Evolutionary conservation across 495 filamentous ascomycete genomes (phyloP), one percentile per base, ranked within the genome.

Genomic region (Corynascus novoguineensis): DNA sequence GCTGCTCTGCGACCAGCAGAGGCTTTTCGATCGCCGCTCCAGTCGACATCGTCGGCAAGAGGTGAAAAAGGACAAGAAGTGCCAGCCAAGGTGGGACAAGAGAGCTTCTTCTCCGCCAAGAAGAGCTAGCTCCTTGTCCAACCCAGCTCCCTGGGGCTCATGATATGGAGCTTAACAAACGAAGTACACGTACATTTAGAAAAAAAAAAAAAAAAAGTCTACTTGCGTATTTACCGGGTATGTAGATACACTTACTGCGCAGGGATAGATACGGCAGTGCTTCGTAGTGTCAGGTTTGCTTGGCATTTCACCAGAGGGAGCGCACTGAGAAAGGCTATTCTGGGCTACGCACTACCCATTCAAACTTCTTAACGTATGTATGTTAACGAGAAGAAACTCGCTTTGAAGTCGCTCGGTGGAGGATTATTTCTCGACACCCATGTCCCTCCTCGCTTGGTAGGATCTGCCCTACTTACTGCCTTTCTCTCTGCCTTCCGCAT

Each of bases 301-400:
- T 48, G 45, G 45, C 27, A 11, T 15, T 31, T 48, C 27, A 28
- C 45, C 45, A 48, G 45, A 21, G 45, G 45, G 27, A 48, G 32
- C 45, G 27, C 27, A 14, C 45, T 17, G 29, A 11, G 24, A n/a
- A 1, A 41, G 3, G 38, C 5, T 19, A 3, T 42, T 19, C 40
- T 37, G n/a, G n/a, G n/a, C n/a, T n/a, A n/a, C n/a, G n/a, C n/a
- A n/a, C n/a, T n/a, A n/a, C n/a, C n/a, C n/a, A n/a, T n/a, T n/a
- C n/a, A n/a, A n/a, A n/a, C n/a, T n/a, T n/a, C n/a, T n/a, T n/a
- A n/a, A n/a, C n/a, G n/a, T n/a, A n/a, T n/a, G n/a, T n/a, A n/a
- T n/a, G n/a, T n/a, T n/a, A n/a, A n/a, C n/a, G n/a, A n/a, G n/a
- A n/a, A n/a, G n/a, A n/a, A n/a, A n/a, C n/a, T n/a, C n/a, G n/a